Percentiles rank a stretch among this genome's conserved stretches.
Evolutionary conservation across 2,329 filamentous ascomycete genomes (phyloP).

Genomic region (Mycosphaerella sp.): DNA sequence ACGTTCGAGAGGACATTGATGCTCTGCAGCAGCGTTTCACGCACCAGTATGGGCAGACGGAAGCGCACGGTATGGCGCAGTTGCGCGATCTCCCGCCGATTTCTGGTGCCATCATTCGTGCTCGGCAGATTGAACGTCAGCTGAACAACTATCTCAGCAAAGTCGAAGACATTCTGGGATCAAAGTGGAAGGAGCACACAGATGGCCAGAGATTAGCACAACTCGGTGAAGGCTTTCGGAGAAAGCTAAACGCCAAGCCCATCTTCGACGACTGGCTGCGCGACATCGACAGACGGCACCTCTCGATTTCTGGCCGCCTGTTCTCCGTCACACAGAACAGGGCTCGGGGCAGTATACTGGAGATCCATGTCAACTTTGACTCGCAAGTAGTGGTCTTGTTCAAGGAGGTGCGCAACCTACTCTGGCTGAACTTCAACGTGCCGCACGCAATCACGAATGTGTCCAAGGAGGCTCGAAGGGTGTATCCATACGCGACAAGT

Average conservation of each 20-base stretch:
- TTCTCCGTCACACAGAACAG: constrained; percentile 86
- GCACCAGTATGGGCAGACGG: constrained; percentile 96
- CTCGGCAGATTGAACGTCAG: constrained; percentile 92
- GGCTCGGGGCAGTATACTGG: constrained; percentile 81
- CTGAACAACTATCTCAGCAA: constrained; percentile 97
- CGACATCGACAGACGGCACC: constrained; percentile 80
- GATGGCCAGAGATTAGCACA: constrained; percentile 90
- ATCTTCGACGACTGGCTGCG: constrained; percentile 95
- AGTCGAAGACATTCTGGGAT: constrained; percentile 94
- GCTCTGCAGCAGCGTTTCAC: constrained; percentile 95
- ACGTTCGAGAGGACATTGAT: constrained; percentile 93
- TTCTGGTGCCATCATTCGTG: constrained; percentile 96
- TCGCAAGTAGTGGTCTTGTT: constrained; percentile 95
- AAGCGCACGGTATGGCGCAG: constrained; percentile 97
- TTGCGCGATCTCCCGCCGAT: constrained; percentile 92
- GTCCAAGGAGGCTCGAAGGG: constrained; percentile 96
- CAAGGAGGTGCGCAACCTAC: constrained; percentile 94
- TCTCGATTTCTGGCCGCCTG: constrained; percentile 84
- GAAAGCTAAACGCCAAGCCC: constrained; percentile 87
- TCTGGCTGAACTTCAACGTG: constrained; percentile 91
- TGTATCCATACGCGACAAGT: constrained; percentile 96
- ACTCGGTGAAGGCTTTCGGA: constrained; percentile 88
- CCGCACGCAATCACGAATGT: constrained; percentile 92
- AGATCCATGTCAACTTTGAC: constrained; percentile 93
- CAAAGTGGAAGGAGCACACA: constrained; percentile 88